These are phyloP conservation scores for Pseudopithomyces chartarum DNA, from an alignment of 2,329 filamentous ascomycete species.

Conservation along the genomic window DNA sequence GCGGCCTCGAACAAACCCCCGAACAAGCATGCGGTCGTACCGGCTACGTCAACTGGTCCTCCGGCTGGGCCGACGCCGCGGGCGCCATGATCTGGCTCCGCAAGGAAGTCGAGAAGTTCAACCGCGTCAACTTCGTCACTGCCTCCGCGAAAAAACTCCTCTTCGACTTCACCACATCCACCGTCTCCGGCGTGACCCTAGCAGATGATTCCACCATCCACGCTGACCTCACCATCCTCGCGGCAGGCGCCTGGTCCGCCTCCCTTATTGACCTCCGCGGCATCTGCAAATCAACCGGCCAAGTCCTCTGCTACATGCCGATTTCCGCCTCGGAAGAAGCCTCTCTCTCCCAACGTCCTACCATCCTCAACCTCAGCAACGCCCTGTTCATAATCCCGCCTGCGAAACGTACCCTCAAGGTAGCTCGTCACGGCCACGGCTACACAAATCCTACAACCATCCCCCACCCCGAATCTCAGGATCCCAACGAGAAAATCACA, in stretches of 20 bases:
- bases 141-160: slow-evolving; percentile 54
- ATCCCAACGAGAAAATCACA: slow-evolving; percentile 44
- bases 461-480: slow-evolving; percentile 51
- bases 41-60: slow-evolving; percentile 74
- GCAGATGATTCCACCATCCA: slow-evolving; percentile 55
- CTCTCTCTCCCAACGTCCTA: slow-evolving; percentile 68
- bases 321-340: slow-evolving; percentile 74
- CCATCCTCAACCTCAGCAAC: slow-evolving; percentile 71
- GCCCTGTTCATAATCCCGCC: slow-evolving; percentile 80
- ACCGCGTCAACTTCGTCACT: slow-evolving; percentile 57
- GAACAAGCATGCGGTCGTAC: slow-evolving; percentile 56
- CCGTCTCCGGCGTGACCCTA: slow-evolving; percentile 65
- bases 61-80: slow-evolving; percentile 82
- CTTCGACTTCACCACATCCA: slow-evolving; percentile 41
- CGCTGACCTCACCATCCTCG: slow-evolving; percentile 77
- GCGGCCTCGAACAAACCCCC: slow-evolving; percentile 49
- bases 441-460: slow-evolving; percentile 55
- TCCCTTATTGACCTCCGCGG: slow-evolving; percentile 78
- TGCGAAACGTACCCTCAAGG: slow-evolving; percentile 49
- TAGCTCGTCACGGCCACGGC: slow-evolving; percentile 57
- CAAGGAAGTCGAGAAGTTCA: slow-evolving; percentile 58
- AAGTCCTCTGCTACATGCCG: slow-evolving; percentile 77
- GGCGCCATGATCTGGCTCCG: slow-evolving; percentile 70
- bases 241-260: slow-evolving; percentile 86
- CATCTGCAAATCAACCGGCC: slow-evolving; percentile 78